phyloP scores from a whole-genome alignment of 139 green algal species.

The Chlamydomonas sphaeroides region DNA sequence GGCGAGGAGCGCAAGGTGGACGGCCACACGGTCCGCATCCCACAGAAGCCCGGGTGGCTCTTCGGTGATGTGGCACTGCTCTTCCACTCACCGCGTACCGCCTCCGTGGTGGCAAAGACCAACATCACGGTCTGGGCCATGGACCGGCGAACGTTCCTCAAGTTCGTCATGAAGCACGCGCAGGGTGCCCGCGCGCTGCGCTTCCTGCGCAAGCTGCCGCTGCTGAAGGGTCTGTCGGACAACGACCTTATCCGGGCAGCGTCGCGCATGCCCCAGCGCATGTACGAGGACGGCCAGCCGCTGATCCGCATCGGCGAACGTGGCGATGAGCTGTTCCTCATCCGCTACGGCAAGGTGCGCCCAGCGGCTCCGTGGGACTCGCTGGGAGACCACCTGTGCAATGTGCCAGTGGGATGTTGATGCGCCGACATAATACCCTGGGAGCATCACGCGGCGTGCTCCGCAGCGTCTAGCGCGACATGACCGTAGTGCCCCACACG shows the following conservation, averaged over 20 bases:
- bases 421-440: too few relatives aligned
- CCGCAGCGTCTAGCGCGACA: too few relatives aligned
- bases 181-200: slow-evolving; percentile 71
- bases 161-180: slow-evolving; percentile 79
- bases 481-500: too few relatives aligned
- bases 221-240: slow-evolving; percentile 80
- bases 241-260: slow-evolving; percentile 73
- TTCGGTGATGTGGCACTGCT: slow-evolving; percentile 83
- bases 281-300: slow-evolving; percentile 70
- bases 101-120: slow-evolving; percentile 72
- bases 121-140: slow-evolving; percentile 75
- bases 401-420: too few relatives aligned
- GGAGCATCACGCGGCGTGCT: too few relatives aligned
- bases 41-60: slow-evolving; percentile 75
- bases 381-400: too few relatives aligned
- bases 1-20: slow-evolving; percentile 59
- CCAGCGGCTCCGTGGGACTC: too few relatives aligned
- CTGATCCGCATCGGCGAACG: slow-evolving; percentile 75
- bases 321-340: slow-evolving; percentile 77
- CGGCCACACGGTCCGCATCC: slow-evolving; percentile 67
- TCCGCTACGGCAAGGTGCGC: slow-evolving; percentile 79
- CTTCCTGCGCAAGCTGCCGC: slow-evolving; percentile 81
- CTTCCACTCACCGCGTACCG: slow-evolving; percentile 77
- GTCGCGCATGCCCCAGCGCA: slow-evolving; percentile 62
- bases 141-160: slow-evolving; percentile 72